Percentiles rank a stretch among this genome's conserved stretches.
Evolutionary conservation across 768 basidiomycete species (phyloP).

Genomic region (Cyclocybe aegerita): DNA sequence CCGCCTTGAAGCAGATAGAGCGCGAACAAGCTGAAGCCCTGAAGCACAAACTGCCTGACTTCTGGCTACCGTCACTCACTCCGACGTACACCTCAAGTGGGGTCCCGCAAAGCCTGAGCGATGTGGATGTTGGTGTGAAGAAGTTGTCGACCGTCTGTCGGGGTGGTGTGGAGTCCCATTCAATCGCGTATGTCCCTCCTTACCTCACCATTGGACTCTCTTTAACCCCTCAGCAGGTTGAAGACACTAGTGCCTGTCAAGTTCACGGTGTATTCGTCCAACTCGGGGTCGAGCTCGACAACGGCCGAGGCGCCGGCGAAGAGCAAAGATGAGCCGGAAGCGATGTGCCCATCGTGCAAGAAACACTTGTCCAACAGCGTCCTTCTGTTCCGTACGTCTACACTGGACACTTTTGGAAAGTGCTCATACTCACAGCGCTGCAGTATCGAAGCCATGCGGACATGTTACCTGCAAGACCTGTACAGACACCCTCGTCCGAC

Average conservation of each 20-base stretch:
- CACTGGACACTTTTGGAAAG: neutral
- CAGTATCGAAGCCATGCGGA: slow-evolving; percentile 84
- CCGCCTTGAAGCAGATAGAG: slow-evolving; percentile 80
- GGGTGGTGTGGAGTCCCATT: slow-evolving; percentile 79
- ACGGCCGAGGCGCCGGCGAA: slow-evolving; percentile 37
- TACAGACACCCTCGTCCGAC: slow-evolving; percentile 80
- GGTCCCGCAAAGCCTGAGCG: slow-evolving; percentile 63
- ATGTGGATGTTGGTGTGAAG: slow-evolving; percentile 41
- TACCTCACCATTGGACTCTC: slow-evolving; percentile 1
- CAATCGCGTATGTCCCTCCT: slow-evolving; percentile 58
- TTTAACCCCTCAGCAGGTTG: slow-evolving; percentile 45
- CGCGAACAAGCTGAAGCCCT: slow-evolving; percentile 83
- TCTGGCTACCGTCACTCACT: slow-evolving; percentile 94
- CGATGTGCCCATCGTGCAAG: slow-evolving; percentile 90
- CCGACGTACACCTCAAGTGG: slow-evolving; percentile 72
- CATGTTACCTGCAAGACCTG: slow-evolving; percentile 94
- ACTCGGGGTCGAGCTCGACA: slow-evolving; percentile 36
- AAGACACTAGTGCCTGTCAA: slow-evolving; percentile 83
- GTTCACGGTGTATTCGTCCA: slow-evolving; percentile 57
- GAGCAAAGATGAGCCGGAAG: slow-evolving; percentile 54
- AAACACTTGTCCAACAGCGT: slow-evolving; percentile 78
- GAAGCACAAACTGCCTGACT: slow-evolving; percentile 90
- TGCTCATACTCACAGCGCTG: neutral
- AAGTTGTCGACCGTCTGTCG: slow-evolving; percentile 90
- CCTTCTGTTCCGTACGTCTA: slow-evolving; percentile 61